Conservation (phyloP, 768 basidiomycete species). For the Mrakia hoshinonis region DNA sequence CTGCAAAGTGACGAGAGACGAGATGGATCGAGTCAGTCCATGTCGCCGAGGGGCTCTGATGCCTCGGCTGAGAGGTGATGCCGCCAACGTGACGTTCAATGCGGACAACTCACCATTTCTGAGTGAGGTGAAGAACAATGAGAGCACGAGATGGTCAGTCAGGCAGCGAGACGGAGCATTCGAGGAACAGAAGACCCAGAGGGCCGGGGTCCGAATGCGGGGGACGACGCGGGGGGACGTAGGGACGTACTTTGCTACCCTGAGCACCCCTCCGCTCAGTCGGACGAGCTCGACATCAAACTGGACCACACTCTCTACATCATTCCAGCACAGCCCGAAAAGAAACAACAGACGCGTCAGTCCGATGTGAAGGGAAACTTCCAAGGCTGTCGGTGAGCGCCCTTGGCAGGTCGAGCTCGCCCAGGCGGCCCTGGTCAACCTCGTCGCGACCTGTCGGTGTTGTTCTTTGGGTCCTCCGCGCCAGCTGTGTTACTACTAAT, state of each 20-base stretch:
- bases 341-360: neutral
- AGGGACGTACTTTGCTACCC: constrained; percentile 28
- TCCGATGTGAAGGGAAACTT: neutral
- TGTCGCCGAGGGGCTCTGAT: too few species aligned
- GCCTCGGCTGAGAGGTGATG: too few species aligned
- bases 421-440: too few species aligned
- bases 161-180: neutral
- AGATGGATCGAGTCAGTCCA: neutral
- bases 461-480: too few species aligned
- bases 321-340: too few species aligned
- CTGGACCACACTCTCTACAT: constrained; percentile 25
- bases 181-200: neutral
- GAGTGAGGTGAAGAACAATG: too few species aligned
- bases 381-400: neutral
- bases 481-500: too few species aligned
- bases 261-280: constrained; percentile 14
- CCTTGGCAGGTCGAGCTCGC: too few species aligned
- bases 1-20: neutral
- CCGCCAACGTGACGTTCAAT: too few species aligned
- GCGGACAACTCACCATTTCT: too few species aligned
- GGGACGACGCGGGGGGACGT: neutral
- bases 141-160: too few species aligned
- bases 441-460: too few species aligned
- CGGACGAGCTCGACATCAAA: constrained; percentile 29
- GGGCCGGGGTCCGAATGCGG: neutral